These are phyloP conservation scores for Cucurbita pepo DNA, from an alignment of 306 rosid species.

Conservation along the genomic window DNA sequence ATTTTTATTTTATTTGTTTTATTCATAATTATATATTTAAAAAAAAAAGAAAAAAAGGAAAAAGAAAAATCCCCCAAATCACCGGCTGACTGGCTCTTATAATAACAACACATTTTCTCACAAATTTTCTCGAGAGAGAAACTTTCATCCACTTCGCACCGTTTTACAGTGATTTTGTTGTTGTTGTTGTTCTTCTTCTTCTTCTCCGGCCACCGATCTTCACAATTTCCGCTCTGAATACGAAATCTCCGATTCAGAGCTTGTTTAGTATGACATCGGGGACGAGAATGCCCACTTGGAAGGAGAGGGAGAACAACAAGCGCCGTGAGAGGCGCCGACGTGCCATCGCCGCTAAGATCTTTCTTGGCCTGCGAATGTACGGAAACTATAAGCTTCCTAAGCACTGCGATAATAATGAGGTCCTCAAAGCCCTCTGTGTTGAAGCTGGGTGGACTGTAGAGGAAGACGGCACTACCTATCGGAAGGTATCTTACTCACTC, in stretches of 20 bases:
- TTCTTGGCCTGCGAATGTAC: constrained; percentile 36
- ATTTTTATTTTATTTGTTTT: neutral
- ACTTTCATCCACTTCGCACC: neutral
- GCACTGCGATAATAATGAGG: constrained; percentile 60
- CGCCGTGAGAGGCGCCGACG: constrained; percentile 42
- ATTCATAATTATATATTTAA: too few species aligned
- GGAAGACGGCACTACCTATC: constrained; percentile 53
- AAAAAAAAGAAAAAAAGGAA: too few species aligned
- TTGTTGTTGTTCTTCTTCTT: too few species aligned
- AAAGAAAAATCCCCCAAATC: too few species aligned
- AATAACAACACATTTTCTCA: neutral
- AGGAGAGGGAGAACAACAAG: constrained; percentile 56
- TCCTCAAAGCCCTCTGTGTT: constrained; percentile 49
- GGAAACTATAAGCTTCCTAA: constrained; percentile 55
- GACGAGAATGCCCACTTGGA: constrained; percentile 60
- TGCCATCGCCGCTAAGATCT: constrained; percentile 61
- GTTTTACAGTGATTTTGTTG: neutral
- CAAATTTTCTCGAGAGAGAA: neutral
- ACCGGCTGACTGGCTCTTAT: neutral
- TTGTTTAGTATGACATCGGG: constrained; percentile 29
- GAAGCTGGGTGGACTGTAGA: constrained; percentile 61
- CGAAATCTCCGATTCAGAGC: neutral
- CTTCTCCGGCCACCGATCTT: constrained; percentile 1
- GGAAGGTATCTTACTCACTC: constrained; percentile 23
- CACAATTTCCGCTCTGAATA: neutral